Conservation (phyloP, 2,329 filamentous ascomycete species). For the Trichoderma aggressivum region DNA sequence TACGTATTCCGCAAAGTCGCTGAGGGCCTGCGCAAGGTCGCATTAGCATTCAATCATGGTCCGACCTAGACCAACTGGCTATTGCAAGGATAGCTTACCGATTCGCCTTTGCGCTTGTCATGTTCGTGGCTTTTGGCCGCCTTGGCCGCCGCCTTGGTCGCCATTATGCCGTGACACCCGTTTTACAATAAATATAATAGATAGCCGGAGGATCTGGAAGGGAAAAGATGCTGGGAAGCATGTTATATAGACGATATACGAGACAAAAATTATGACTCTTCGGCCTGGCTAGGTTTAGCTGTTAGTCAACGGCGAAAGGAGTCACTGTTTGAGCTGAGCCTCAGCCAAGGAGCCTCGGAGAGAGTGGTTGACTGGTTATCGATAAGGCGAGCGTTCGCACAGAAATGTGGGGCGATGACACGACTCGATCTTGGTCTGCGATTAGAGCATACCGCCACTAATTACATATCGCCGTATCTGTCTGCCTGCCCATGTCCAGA, state of each 20-base stretch:
- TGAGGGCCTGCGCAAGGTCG: slow-evolving; percentile 57
- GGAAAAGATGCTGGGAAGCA: not conserved
- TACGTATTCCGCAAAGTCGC: slow-evolving; percentile 96
- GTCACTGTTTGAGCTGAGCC: slow-evolving; percentile 9
- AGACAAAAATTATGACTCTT: slow-evolving; percentile 8
- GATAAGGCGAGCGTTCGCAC: slow-evolving; percentile 8
- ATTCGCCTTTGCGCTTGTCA: slow-evolving; percentile 83
- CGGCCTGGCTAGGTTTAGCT: not conserved
- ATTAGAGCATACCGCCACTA: slow-evolving; percentile 8
- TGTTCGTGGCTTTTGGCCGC: slow-evolving; percentile 64
- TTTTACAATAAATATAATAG: not conserved
- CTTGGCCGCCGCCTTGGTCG: slow-evolving; percentile 52
- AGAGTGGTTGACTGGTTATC: slow-evolving; percentile 17
- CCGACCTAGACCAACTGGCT: not conserved
- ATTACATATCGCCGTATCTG: not conserved
- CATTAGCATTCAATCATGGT: not conserved
- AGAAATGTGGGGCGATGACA: slow-evolving; percentile 14
- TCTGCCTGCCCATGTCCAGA: not conserved
- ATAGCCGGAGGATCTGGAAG: slow-evolving; percentile 12
- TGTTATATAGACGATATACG: not conserved
- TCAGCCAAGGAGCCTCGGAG: not conserved
- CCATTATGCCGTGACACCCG: slow-evolving; percentile 40
- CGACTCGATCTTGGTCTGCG: not conserved
- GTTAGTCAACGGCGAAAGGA: slow-evolving; percentile 3
- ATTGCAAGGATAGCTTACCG: slow-evolving; percentile 49